phyloP scores from a whole-genome alignment of 805 yeast species.

The Saturnispora dispora region DNA sequence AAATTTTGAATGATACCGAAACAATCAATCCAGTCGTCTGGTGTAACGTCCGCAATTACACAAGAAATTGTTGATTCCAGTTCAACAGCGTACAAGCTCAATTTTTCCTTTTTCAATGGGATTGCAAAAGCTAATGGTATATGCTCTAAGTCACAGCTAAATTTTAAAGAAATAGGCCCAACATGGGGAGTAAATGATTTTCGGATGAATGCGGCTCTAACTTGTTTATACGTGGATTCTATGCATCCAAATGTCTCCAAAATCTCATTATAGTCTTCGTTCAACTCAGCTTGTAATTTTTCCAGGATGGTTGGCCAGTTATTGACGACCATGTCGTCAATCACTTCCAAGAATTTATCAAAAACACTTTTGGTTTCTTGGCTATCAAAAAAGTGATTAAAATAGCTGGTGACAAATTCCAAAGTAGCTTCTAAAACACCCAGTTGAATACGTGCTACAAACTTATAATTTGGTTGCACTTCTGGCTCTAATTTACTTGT shows the following conservation, averaged over 20 bases:
- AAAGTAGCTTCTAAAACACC: constrained; percentile 73
- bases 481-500: constrained; percentile 27
- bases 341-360: constrained; percentile 53
- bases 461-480: constrained; percentile 49
- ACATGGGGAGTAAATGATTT: constrained; percentile 59
- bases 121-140: not conserved
- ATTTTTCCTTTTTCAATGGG: constrained; percentile 27
- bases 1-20: constrained; percentile 68
- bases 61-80: constrained; percentile 55
- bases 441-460: constrained; percentile 68
- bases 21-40: constrained; percentile 71
- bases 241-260: constrained; percentile 19
- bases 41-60: constrained; percentile 46
- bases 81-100: constrained; percentile 53
- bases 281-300: constrained; percentile 17
- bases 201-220: constrained; percentile 62
- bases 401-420: constrained; percentile 63
- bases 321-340: constrained; percentile 53
- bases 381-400: constrained; percentile 66
- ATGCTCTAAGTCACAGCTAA: constrained; percentile 26
- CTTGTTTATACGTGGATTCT: constrained; percentile 45
- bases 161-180: constrained; percentile 30
- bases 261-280: constrained; percentile 16
- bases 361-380: constrained; percentile 48
- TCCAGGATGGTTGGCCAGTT: constrained; percentile 38